Conservation (phyloP, 2,329 filamentous ascomycete genomes). For the Kalmusia sp. region DNA sequence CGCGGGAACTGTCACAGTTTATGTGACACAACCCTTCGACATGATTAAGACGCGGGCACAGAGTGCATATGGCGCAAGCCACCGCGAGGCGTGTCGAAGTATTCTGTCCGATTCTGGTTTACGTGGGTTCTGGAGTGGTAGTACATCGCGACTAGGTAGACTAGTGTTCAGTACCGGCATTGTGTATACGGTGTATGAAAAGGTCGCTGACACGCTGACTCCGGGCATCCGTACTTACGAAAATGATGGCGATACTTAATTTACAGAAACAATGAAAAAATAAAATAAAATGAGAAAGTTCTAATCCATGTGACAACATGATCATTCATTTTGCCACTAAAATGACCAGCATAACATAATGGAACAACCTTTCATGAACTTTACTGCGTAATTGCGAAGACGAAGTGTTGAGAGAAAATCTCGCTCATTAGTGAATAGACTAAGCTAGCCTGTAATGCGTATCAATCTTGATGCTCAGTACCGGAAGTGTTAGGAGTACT, state of each 20-base stretch:
- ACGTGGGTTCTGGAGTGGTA: conserved; percentile 39
- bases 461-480: too few relatives aligned
- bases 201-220: conserved; percentile 22
- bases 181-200: conserved; percentile 42
- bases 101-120: conserved; percentile 31
- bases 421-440: too few relatives aligned
- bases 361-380: too few relatives aligned
- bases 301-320: too few relatives aligned
- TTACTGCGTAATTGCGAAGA: too few relatives aligned
- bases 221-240: neutral
- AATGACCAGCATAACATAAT: too few relatives aligned
- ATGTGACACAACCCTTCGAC: conserved; percentile 54
- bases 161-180: conserved; percentile 40
- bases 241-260: neutral
- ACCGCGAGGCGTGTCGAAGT: conserved; percentile 29
- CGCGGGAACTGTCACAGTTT: conserved; percentile 46
- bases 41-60: conserved; percentile 52
- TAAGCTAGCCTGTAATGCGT: too few relatives aligned
- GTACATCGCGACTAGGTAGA: conserved; percentile 36
- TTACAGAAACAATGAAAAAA: too few relatives aligned
- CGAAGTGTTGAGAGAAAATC: too few relatives aligned
- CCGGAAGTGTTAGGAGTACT: too few relatives aligned
- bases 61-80: conserved; percentile 33
- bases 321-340: too few relatives aligned
- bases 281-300: too few relatives aligned